Evolutionary conservation across 371 early-diverging fungal genomes (phyloP).

Genomic region (Apophysomyces variabilis): DNA sequence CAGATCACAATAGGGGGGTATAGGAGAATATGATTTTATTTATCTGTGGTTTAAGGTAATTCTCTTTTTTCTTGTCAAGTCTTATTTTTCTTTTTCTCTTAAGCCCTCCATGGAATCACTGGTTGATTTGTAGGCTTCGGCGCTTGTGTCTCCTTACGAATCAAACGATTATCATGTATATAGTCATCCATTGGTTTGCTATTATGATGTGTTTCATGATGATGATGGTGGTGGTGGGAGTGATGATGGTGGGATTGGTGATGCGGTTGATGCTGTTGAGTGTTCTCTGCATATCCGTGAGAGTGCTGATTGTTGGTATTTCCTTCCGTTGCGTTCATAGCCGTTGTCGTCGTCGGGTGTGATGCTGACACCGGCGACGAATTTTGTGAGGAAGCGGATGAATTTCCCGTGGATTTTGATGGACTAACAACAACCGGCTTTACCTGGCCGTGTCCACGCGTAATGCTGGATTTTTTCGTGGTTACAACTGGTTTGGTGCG

Average conservation of each 20-base stretch:
- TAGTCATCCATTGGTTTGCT: slow-evolving; percentile 1
- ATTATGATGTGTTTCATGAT: neutral
- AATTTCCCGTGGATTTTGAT: slow-evolving; percentile 5
- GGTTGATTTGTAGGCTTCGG: neutral
- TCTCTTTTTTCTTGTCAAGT: neutral
- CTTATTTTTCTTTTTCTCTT: slow-evolving; percentile 2
- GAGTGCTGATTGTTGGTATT: neutral
- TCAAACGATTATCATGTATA: neutral
- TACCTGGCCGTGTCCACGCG: slow-evolving; percentile 5
- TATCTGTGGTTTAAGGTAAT: neutral
- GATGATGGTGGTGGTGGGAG: slow-evolving; percentile 9
- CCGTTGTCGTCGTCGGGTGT: neutral
- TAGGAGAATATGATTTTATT: neutral
- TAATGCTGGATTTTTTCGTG: neutral
- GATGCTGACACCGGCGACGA: slow-evolving; percentile 1
- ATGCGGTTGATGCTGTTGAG: neutral
- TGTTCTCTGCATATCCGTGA: neutral
- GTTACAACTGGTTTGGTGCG: slow-evolving; percentile 11
- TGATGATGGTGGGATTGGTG: neutral
- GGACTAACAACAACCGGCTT: neutral
- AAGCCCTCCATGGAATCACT: slow-evolving; percentile 10
- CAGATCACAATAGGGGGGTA: neutral
- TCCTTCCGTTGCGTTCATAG: too few species aligned
- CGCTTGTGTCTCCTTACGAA: neutral
- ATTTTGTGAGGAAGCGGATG: neutral